Conservation (phyloP, 306 rosid genomes). For the Chamaecrista fasciculata region DNA sequence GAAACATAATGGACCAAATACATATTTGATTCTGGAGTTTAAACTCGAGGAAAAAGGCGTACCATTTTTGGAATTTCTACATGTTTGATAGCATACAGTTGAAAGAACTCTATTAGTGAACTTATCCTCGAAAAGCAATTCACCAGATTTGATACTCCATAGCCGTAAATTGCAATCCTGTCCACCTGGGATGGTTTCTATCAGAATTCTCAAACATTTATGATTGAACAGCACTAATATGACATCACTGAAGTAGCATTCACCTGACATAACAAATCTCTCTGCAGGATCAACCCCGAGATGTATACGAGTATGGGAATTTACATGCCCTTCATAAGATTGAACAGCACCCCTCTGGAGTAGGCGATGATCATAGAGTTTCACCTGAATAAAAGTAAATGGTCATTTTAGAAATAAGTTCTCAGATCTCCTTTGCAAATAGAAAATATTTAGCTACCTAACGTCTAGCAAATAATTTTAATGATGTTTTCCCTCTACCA, state of each 20-base stretch:
- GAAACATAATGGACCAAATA: too few relatives aligned
- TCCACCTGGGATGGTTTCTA: slow-evolving; percentile 61
- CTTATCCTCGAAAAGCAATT: slow-evolving; percentile 83
- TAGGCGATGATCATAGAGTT: slow-evolving; percentile 77
- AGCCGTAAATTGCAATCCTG: slow-evolving; percentile 77
- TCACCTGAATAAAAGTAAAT: slow-evolving; percentile 47
- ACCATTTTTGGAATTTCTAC: slow-evolving; percentile 25
- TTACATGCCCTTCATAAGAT: slow-evolving; percentile 75
- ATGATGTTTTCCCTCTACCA: neutral
- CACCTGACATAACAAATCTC: slow-evolving; percentile 79
- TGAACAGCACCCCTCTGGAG: slow-evolving; percentile 81
- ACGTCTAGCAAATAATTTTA: neutral
- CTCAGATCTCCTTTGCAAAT: neutral
- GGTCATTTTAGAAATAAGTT: slow-evolving; percentile 14
- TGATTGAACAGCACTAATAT: slow-evolving; percentile 18
- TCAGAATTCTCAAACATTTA: slow-evolving; percentile 15
- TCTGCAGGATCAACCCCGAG: slow-evolving; percentile 83
- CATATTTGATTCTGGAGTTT: neutral
- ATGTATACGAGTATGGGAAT: slow-evolving; percentile 68
- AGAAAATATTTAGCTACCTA: slow-evolving; percentile 11
- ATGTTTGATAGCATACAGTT: slow-evolving; percentile 61
- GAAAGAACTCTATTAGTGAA: slow-evolving; percentile 57
- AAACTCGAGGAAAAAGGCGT: slow-evolving; percentile 1
- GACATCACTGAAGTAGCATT: slow-evolving; percentile 24
- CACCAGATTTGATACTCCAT: slow-evolving; percentile 87